These are phyloP conservation scores for Pseudogymnoascus sp. DNA, from an alignment of 2,329 filamentous ascomycete species.

Conservation along the genomic window DNA sequence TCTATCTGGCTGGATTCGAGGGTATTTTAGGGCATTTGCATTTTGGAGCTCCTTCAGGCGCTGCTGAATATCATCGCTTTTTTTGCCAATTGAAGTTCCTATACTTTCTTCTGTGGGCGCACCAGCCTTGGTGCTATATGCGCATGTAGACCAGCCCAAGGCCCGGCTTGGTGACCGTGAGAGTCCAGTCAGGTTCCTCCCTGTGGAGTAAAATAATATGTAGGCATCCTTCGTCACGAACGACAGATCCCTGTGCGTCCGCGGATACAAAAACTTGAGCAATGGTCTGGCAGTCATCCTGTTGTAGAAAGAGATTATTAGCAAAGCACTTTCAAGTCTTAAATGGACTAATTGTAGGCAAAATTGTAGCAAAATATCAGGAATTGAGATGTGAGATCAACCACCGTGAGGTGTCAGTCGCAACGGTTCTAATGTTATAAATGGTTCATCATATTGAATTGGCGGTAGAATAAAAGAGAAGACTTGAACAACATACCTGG, in stretches of 20 bases:
- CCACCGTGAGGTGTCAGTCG: conserved; percentile 46
- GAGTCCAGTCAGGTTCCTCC: conserved; percentile 1
- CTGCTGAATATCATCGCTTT: conserved; percentile 36
- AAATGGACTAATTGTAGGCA: background rate
- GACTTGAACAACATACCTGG: background rate
- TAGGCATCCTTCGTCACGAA: conserved; percentile 34
- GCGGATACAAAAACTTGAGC: conserved; percentile 49
- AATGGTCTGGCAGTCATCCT: conserved; percentile 39
- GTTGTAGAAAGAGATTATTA: conserved; percentile 2
- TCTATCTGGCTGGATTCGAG: conserved; percentile 36
- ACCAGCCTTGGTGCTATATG: conserved; percentile 24
- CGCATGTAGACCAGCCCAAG: conserved; percentile 14
- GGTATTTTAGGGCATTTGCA: conserved; percentile 46
- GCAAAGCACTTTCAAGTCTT: conserved; percentile 3
- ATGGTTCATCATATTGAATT: conserved; percentile 40
- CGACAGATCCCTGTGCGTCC: conserved; percentile 37
- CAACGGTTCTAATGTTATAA: conserved; percentile 49
- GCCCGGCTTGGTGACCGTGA: conserved; percentile 17
- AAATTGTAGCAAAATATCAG: conserved; percentile 30
- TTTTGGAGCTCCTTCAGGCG: conserved; percentile 47
- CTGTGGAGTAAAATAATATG: conserved; percentile 40
- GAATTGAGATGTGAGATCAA: conserved; percentile 47
- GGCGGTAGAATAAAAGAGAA: background rate
- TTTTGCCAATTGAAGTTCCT: conserved; percentile 5
- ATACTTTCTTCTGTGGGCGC: conserved; percentile 13